A percentile compares a stretch with the other conserved stretches of the same genome.
phyloP scores from a whole-genome alignment of 169 alveolate species.

The Plasmodium yoelii region DNA sequence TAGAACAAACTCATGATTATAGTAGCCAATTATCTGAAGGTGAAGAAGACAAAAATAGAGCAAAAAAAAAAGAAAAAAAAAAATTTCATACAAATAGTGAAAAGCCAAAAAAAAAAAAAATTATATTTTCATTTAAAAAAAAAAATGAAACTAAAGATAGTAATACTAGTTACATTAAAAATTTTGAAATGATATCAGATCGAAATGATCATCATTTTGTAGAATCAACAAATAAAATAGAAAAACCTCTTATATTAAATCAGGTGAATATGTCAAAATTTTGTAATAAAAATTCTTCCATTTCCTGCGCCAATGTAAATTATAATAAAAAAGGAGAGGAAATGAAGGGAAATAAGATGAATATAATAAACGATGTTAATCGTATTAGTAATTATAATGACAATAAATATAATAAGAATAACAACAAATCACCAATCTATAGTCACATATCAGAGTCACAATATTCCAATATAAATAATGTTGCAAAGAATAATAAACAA shows the following conservation, averaged over 20 bases:
- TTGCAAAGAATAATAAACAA: background rate
- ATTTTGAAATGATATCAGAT: background rate
- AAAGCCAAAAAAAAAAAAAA: background rate
- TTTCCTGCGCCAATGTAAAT: too few species aligned
- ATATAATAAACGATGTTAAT: too few species aligned
- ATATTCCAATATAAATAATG: too few species aligned
- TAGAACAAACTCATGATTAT: background rate
- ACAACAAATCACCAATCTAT: too few species aligned
- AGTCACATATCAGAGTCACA: too few species aligned
- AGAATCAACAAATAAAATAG: background rate
- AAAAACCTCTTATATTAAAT: background rate
- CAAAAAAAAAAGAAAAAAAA: background rate
- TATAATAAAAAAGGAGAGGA: too few species aligned
- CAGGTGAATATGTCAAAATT: background rate
- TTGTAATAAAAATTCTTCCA: too few species aligned
- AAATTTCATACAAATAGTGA: background rate
- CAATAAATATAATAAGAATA: too few species aligned
- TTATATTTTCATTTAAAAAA: slow-evolving; percentile 23
- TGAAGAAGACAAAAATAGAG: background rate
- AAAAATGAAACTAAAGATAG: background rate
- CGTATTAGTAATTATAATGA: too few species aligned
- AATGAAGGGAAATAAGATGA: too few species aligned
- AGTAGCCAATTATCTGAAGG: background rate
- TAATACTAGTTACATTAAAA: background rate
- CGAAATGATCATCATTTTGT: background rate